These are phyloP conservation scores for Zygosaccharomyces sapae DNA, from an alignment of 1,139 yeast species.

Conservation along the genomic window DNA sequence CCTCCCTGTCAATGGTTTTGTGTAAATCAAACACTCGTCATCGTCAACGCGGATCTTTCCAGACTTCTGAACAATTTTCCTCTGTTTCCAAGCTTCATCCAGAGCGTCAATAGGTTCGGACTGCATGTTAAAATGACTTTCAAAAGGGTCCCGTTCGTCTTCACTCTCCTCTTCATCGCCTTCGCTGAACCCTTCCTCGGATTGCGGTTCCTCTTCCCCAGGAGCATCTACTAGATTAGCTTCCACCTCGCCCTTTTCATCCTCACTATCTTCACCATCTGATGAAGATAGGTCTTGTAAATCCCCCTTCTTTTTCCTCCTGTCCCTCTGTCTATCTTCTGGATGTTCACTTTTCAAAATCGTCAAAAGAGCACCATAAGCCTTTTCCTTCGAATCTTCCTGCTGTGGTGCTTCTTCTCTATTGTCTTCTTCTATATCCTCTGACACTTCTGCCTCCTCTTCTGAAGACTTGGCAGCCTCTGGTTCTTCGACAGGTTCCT, in stretches of 20 bases:
- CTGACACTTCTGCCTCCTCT: constrained; percentile 10
- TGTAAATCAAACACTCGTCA: constrained; percentile 24
- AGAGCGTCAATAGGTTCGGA: constrained; percentile 44
- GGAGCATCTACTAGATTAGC: constrained; percentile 37
- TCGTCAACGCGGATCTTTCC: constrained; percentile 18
- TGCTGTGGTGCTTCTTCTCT: constrained; percentile 21
- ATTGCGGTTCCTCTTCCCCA: constrained; percentile 34
- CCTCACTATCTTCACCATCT: constrained; percentile 14
- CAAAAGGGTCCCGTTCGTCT: constrained; percentile 59
- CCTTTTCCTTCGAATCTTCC: constrained; percentile 42
- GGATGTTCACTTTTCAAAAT: constrained; percentile 54
- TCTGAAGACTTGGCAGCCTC: constrained; percentile 16
- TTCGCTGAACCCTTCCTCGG: constrained; percentile 35
- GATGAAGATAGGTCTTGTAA: constrained; percentile 18
- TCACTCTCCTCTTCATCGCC: constrained; percentile 37
- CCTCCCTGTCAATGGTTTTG: constrained; percentile 22
- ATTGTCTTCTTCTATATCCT: constrained; percentile 6
- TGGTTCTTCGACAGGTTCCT: constrained; percentile 11
- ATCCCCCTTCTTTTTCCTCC: constrained; percentile 19
- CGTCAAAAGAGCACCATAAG: constrained; percentile 74
- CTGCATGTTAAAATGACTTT: constrained; percentile 62
- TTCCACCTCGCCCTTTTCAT: constrained; percentile 38
- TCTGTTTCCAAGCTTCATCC: constrained; percentile 25
- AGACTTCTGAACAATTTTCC: constrained; percentile 22
- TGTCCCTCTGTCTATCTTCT: constrained; percentile 30